Base-by-base conservation (phyloP, 176 grass and related monocot genomes). In the Zizania latifolia region DNA sequence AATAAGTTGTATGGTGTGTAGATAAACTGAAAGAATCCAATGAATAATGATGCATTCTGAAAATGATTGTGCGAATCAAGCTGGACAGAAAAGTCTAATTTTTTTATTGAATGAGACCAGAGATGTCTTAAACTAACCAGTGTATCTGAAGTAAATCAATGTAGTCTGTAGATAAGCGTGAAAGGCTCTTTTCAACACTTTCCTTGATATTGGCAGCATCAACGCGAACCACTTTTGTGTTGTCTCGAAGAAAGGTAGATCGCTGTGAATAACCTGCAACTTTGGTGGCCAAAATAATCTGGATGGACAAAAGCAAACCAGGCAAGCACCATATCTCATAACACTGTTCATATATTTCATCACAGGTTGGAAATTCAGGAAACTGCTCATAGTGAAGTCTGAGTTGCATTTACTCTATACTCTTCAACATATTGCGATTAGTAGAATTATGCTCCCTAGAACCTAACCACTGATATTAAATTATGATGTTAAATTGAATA, bases 141-240 rank as follows among this genome's bases (percentile, higher is more conserved):
- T 97, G 93, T 82, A 97, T 97, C 76, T 97, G 90, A 81, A 97
- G 90, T 60, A 97, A 90, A 79, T 97, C 93, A 69, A 97, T 93
- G 71, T 93, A 93, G 84, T 97, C 93, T 48, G 90, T 97, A 9
- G 85, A 90, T 45, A 97, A 87, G 6, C 93, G 87, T 89, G 86
- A 82, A 60, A 97, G 90, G 51, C 85, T 97, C 85, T 97, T 93
- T 80, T 93, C 85, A 38, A 93, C 88, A 80, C 93, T 91, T 77
- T 89, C 90, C 76, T 80, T 97, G 58, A 97, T 97, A 54, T 93
- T 97, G 15, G 72, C 66, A 84, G 82, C 83, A 72, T 97, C 90
- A 80, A 93, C 90, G 22, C 88, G 85, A 14, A 93, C 56, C 50
- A 87, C 64, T 19, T 85, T 72, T 66, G 68, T 65, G 57, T 89